A percentile compares a stretch with the other conserved stretches of the same genome.
Evolutionary conservation across 148 eudicot species (phyloP).

Genomic region (Polygonum maritimum): DNA sequence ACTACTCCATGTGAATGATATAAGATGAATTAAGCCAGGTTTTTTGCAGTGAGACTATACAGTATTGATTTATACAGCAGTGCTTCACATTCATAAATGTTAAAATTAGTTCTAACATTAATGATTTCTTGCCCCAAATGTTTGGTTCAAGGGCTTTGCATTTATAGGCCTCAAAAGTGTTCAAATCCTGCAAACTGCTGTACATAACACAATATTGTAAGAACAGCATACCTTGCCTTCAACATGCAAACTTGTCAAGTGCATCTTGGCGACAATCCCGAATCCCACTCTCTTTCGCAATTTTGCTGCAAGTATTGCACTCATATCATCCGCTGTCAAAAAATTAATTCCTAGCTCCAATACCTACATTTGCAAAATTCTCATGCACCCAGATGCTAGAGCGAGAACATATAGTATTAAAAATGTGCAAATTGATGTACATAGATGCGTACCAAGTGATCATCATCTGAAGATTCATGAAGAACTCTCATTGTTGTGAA

Average conservation of each 20-base stretch:
- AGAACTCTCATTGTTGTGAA: constrained; percentile 87
- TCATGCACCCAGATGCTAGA: not conserved
- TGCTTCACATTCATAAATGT: not conserved
- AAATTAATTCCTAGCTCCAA: constrained; percentile 88
- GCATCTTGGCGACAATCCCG: constrained; percentile 74
- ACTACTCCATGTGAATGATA: not conserved
- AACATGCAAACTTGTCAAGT: constrained; percentile 77
- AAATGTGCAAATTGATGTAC: not conserved
- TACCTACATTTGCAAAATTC: constrained; percentile 40
- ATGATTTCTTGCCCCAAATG: not conserved
- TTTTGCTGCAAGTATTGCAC: constrained; percentile 67
- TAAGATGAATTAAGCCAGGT: not conserved
- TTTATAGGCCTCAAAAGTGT: not conserved
- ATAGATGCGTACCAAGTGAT: constrained; percentile 64
- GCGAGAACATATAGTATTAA: not conserved
- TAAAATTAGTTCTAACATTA: no score
- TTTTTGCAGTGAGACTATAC: not conserved
- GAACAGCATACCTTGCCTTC: constrained; percentile 66
- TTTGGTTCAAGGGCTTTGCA: not conserved
- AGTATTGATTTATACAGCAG: not conserved
- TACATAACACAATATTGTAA: not conserved
- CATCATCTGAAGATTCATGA: constrained; percentile 61
- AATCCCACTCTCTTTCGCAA: constrained; percentile 77
- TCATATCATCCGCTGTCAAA: constrained; percentile 86
- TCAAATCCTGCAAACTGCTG: not conserved